Conservation (phyloP, 148 eudicot genomes). For the Cornus kousa region DNA sequence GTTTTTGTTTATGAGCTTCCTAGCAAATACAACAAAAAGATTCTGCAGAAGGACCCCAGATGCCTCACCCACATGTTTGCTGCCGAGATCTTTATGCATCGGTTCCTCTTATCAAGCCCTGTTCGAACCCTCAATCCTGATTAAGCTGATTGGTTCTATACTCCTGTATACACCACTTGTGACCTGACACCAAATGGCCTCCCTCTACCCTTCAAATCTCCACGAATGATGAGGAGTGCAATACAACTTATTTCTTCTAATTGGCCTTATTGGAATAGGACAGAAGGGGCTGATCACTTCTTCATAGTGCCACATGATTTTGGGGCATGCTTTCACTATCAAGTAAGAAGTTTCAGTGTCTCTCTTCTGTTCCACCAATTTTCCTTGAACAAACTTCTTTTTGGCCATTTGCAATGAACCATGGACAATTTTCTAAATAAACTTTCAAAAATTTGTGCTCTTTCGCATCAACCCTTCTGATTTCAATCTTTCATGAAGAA, state of each 20-base stretch:
- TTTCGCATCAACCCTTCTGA: neutral
- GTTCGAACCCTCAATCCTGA: constrained; percentile 97
- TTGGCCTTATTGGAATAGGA: constrained; percentile 99
- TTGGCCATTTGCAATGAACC: neutral
- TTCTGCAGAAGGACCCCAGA: constrained; percentile 88
- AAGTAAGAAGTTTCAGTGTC: constrained; percentile 33
- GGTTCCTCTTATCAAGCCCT: constrained; percentile 84
- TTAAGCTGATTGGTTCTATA: constrained; percentile 99
- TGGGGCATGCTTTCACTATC: constrained; percentile 98
- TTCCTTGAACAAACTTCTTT: neutral
- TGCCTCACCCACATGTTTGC: constrained; percentile 99
- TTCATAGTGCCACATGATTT: constrained; percentile 94
- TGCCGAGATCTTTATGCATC: constrained; percentile 97
- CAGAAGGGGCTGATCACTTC: constrained; percentile 98
- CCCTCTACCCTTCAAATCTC: constrained; percentile 95
- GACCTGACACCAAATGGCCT: constrained; percentile 97
- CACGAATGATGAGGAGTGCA: constrained; percentile 99
- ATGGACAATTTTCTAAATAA: neutral
- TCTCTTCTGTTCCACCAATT: neutral
- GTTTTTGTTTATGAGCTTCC: constrained; percentile 98
- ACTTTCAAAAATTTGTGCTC: neutral
- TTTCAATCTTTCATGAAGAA: too few species aligned
- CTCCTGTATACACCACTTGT: constrained; percentile 92
- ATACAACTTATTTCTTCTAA: constrained; percentile 94
- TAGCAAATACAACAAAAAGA: constrained; percentile 99